These are phyloP conservation scores for Penstemon barbatus DNA, from an alignment of 257 asterid species.

Conservation along the genomic window DNA sequence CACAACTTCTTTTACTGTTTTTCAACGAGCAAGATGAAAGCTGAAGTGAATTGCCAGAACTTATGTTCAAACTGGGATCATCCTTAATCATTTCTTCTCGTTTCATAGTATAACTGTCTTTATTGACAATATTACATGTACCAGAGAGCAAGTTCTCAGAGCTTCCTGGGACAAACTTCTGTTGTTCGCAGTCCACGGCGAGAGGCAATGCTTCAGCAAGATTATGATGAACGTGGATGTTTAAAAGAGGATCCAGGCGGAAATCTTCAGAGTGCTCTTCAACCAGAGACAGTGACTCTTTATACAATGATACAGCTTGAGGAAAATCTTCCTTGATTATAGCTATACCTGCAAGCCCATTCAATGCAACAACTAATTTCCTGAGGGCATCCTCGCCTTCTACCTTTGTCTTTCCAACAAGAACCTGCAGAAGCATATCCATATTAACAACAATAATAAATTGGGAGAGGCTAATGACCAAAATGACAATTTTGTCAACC, in stretches of 20 bases:
- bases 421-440: constrained; percentile 60
- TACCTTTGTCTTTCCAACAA: constrained; percentile 82
- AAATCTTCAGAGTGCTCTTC: constrained; percentile 78
- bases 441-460: constrained; percentile 19
- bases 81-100: constrained; percentile 34
- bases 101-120: constrained; percentile 32
- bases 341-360: constrained; percentile 96
- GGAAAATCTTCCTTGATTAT: constrained; percentile 70
- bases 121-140: constrained; percentile 34
- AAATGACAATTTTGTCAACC: constrained; percentile 24
- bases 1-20: constrained; percentile 35
- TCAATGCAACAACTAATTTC: constrained; percentile 80
- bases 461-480: constrained; percentile 17
- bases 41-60: constrained; percentile 37
- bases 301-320: constrained; percentile 71
- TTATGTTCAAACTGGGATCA: constrained; percentile 31
- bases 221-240: constrained; percentile 88
- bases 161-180: constrained; percentile 35
- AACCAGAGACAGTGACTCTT: constrained; percentile 76
- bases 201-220: constrained; percentile 69
- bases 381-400: constrained; percentile 98
- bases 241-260: constrained; percentile 91
- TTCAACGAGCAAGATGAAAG: constrained; percentile 30
- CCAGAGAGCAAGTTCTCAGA: constrained; percentile 31
- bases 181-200: constrained; percentile 33